Base-by-base conservation (phyloP, 2,329 filamentous ascomycete species). In the Fusarium anthophilum region DNA sequence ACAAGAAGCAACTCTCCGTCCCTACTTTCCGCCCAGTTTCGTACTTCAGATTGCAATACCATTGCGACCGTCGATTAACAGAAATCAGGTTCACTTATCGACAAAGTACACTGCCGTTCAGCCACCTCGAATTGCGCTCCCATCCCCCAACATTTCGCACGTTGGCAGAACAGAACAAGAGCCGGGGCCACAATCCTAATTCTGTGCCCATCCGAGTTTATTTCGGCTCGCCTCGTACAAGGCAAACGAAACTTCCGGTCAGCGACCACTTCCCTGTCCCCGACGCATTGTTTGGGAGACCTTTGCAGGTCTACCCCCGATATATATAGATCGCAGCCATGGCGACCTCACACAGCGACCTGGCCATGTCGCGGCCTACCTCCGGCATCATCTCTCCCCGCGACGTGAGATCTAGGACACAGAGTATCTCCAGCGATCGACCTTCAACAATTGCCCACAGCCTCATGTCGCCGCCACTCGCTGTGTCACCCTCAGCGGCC, bases 401-500 rank as follows among this genome's bases (percentile, higher is more conserved):
- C 59, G 79, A 78, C 50, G 77, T 80, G 69, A 80, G 83, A 75
- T 89, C 89, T 41, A 85, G 89, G 77, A 86, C 87, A 20, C 88
- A 88, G 74, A 94, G 92, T 82, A 87, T 93, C 73, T 93, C 91
- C 69, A 94, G 92, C 85, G 92, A 94, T 81, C 85, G 89, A 69
- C 90, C 91, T 30, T 93, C 92, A 11, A 86, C 88, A 71, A 85
- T 88, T 78, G 85, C 83, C 81, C 85, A 86, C 79, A 88, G 88
- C 78, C 83, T 93, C 56, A 87, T 90, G 81, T 89, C 91, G 53
- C 93, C 93, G 59, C 93, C 94, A 24, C 81, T 89, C 39, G 86
- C 86, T 56, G 88, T 96, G 66, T 91, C 91, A 51, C 96, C 96
- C 15, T 87, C 92, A 74, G 92, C 96, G 37, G 93, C 91, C 24